phyloP scores from a whole-genome alignment of 169 alveolate species.

The Blepharisma undulans region DNA sequence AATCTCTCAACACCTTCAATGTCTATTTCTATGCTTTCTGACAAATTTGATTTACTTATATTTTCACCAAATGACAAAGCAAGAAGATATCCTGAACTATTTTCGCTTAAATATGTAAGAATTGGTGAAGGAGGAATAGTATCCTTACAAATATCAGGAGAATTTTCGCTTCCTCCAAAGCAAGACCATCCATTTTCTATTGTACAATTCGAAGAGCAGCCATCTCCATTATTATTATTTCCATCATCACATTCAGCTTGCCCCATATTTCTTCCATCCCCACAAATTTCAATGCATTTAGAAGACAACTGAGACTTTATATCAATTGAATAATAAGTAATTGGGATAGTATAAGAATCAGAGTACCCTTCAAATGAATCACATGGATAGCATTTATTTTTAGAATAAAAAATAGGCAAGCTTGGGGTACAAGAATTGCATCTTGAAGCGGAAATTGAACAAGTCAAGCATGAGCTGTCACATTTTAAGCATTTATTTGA shows the following conservation, averaged over 20 bases:
- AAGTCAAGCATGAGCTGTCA: background rate
- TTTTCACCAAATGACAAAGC: background rate
- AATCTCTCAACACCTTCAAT: background rate
- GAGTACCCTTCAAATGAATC: background rate
- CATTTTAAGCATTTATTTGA: background rate
- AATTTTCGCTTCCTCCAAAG: constrained; percentile 51
- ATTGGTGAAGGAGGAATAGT: background rate
- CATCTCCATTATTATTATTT: constrained; percentile 34
- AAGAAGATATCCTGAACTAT: background rate
- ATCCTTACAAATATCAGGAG: background rate
- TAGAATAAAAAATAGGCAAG: background rate
- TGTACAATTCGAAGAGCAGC: constrained; percentile 41
- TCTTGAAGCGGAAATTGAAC: background rate
- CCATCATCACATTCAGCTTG: constrained; percentile 50
- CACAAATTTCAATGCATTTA: background rate
- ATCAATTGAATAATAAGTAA: background rate
- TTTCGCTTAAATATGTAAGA: background rate
- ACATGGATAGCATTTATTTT: background rate
- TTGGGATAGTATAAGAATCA: background rate
- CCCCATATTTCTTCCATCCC: constrained; percentile 23
- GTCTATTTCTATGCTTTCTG: background rate
- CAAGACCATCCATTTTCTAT: constrained; percentile 41
- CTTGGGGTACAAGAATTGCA: background rate
- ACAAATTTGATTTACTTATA: no score
- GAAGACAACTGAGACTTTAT: background rate